Conservation (phyloP, 257 asterid species). For the Verbascum thapsus region DNA sequence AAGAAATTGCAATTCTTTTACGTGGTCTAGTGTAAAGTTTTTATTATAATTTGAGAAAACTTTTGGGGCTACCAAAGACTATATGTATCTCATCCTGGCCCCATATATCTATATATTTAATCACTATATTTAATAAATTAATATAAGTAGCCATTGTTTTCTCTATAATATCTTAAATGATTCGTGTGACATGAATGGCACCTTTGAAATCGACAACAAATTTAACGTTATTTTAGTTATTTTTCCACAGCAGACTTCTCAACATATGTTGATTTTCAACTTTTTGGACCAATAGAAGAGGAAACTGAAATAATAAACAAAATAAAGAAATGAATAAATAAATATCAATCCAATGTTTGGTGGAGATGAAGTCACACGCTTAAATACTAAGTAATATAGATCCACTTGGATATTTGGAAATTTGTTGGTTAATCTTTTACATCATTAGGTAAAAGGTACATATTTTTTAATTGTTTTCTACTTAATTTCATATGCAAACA, state of each 20-base stretch:
- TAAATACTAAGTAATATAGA: conserved; percentile 57
- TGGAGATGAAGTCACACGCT: conserved; percentile 50
- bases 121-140: conserved; percentile 20
- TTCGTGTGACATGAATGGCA: conserved; percentile 57
- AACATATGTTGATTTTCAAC: too few relatives aligned
- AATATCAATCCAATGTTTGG: conserved; percentile 48
- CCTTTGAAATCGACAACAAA: conserved; percentile 56
- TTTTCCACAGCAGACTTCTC: too few relatives aligned
- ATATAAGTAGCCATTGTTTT: conserved; percentile 39
- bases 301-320: conserved; percentile 31
- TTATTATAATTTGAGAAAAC: conserved; percentile 18
- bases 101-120: conserved; percentile 37
- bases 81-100: conserved; percentile 32
- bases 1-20: conserved; percentile 29
- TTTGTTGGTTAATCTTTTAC: conserved; percentile 66
- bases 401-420: conserved; percentile 53
- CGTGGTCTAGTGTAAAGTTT: conserved; percentile 37
- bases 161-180: conserved; percentile 34
- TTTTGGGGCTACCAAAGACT: conserved; percentile 40
- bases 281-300: conserved; percentile 58
- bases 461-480: conserved; percentile 40
- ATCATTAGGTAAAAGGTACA: conserved; percentile 84
- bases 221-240: conserved; percentile 34
- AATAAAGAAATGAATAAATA: background rate
- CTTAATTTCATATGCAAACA: conserved; percentile 34